Percentiles rank a stretch among this genome's conserved stretches.
phyloP scores from a whole-genome alignment of 2,329 filamentous ascomycete species.

The Nothophoma quercina region DNA sequence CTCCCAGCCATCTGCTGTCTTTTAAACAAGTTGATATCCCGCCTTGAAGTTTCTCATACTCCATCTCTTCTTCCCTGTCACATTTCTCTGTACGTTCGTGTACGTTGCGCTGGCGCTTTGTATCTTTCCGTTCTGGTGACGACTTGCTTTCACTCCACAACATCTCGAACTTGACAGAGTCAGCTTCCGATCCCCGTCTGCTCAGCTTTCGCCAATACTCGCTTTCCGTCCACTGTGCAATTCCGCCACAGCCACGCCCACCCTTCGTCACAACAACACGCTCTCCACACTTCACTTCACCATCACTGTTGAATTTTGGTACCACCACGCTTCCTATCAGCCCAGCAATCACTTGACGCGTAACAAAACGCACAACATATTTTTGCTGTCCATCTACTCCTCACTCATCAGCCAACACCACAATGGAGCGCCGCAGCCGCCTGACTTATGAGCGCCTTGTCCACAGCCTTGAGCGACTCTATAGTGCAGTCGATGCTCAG shows the following conservation, averaged over 20 bases:
- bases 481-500: not conserved
- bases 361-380: not conserved
- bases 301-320: not conserved
- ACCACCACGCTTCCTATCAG: not conserved
- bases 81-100: not conserved
- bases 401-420: not conserved
- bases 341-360: conserved; percentile 1
- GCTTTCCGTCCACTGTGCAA: not conserved
- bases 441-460: conserved; percentile 6
- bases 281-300: conserved; percentile 4
- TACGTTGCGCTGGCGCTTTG: not conserved
- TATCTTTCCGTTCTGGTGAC: not conserved
- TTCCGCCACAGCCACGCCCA: conserved; percentile 1
- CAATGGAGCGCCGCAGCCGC: not conserved
- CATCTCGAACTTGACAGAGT: too few relatives aligned
- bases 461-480: not conserved
- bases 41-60: not conserved
- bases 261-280: not conserved
- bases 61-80: not conserved
- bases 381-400: not conserved
- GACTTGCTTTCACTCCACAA: not conserved
- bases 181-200: not conserved
- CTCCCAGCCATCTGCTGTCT: not conserved
- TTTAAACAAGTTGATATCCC: not conserved
- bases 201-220: not conserved